Evolutionary conservation across 2,329 filamentous ascomycete species (phyloP), one percentile per base, ranked within the genome.

Genomic region (Neopestalotiopsis clavispora): DNA sequence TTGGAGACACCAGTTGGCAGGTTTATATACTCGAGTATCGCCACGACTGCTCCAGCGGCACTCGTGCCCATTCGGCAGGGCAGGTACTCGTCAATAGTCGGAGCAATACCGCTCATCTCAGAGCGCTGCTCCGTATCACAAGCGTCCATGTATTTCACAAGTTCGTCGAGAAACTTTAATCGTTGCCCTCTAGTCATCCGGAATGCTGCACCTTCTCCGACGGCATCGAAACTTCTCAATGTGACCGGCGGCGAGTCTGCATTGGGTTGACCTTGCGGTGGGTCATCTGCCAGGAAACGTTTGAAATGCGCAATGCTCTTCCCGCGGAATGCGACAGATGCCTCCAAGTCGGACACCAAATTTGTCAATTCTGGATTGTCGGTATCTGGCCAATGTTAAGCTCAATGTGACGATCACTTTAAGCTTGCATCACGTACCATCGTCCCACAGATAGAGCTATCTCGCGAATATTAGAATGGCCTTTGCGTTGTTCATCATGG

Each of bases 1-100:
- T 23, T 23, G 23, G 2, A 23, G 23, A 23, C 23, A 23, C 2
- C 23, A 23, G 23, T 62, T 30, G 1, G 65, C 65, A 65, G 23
- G 2, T 13, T 14, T 56, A 67, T 45, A 67, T 70, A 45, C 63
- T 66, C 40, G 64, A 59, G 30, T 20, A 63, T 23, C 66, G 56
- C 65, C 4, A 49, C 52, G 12, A 67, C 34, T 4, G 57, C 17
- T 30, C n/a, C 68, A 3, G 52, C 67, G 13, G 62, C 71, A 52
- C 71, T 68, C 10, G 71, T 72, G 2, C 68, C 68, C 62, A 68
- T 66, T 4, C 71, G 67, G 9, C 61, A 64, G 3, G 63, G 66
- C 63, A 73, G 59, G 34, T 73, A 73, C 23, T 73, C 68, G 12
- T 72, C 67, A n/a, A 73, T 68, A 4, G 65, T 72, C 1, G 71